A percentile compares a stretch with the other conserved stretches of the same genome.
These are phyloP conservation scores for Anisodus acutangulus DNA, from an alignment of 257 asterid genomes.

Conservation along the genomic window DNA sequence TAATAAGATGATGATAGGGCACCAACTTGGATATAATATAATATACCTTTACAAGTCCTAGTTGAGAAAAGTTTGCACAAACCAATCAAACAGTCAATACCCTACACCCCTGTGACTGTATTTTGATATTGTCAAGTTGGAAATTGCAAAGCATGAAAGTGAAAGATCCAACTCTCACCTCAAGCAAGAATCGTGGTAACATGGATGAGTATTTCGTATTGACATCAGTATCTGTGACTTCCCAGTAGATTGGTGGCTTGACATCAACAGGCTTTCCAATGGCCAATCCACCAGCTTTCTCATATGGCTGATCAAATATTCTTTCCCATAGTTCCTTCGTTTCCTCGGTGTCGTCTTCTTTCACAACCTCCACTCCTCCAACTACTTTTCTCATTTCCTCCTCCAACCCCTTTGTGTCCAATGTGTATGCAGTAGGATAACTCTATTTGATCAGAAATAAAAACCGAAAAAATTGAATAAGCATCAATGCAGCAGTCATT, in stretches of 20 bases:
- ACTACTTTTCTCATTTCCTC: constrained; percentile 57
- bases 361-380: constrained; percentile 52
- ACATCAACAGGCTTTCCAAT: constrained; percentile 40
- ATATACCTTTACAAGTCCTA: not conserved
- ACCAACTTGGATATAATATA: constrained; percentile 16
- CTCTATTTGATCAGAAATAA: constrained; percentile 56
- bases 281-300: constrained; percentile 76
- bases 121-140: constrained; percentile 16
- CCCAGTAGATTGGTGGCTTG: constrained; percentile 75
- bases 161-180: constrained; percentile 55
- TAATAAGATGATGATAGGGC: constrained; percentile 25
- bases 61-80: not conserved
- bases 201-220: constrained; percentile 74
- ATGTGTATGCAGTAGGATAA: constrained; percentile 80
- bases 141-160: not conserved
- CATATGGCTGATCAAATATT: constrained; percentile 74
- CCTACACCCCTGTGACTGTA: not conserved
- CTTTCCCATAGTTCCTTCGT: constrained; percentile 79
- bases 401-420: constrained; percentile 71
- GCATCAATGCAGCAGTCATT: constrained; percentile 32
- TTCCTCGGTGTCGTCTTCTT: constrained; percentile 52
- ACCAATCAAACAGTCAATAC: not conserved
- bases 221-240: constrained; percentile 57
- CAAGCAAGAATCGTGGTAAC: constrained; percentile 78
- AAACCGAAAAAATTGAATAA: not conserved